A percentile compares a stretch with the other conserved stretches of the same genome.
These are phyloP conservation scores for Neurospora hispaniola DNA, from an alignment of 495 filamentous ascomycete species.

Conservation along the genomic window DNA sequence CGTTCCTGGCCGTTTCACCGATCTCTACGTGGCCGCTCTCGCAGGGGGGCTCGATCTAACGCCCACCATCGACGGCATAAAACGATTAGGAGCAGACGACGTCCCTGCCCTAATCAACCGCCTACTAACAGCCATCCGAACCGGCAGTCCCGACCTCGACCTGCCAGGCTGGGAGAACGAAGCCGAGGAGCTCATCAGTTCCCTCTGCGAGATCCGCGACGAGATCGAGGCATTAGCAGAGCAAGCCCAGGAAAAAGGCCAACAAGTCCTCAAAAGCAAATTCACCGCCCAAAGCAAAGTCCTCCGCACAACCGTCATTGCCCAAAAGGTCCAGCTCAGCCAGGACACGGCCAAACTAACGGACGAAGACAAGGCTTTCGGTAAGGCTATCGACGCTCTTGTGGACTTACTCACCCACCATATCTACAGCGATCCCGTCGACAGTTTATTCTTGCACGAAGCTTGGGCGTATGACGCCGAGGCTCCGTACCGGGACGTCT, in stretches of 20 bases:
- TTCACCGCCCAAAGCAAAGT: slow-evolving; percentile 61
- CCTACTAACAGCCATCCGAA: slow-evolving; percentile 22
- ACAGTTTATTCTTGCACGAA: slow-evolving; percentile 63
- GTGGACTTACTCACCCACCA: slow-evolving; percentile 42
- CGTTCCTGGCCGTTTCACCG: slow-evolving; percentile 18
- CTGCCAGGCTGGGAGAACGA: slow-evolving; percentile 23
- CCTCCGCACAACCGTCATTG: slow-evolving; percentile 73
- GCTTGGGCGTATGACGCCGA: slow-evolving; percentile 74
- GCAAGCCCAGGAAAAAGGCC: slow-evolving; percentile 26
- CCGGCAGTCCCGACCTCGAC: slow-evolving; percentile 29
- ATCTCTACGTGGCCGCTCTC: slow-evolving; percentile 29
- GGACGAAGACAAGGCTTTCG: slow-evolving; percentile 65
- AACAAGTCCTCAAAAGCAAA: slow-evolving; percentile 55
- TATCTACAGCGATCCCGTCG: slow-evolving; percentile 48
- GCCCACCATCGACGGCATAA: slow-evolving; percentile 26
- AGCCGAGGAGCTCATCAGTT: slow-evolving; percentile 20
- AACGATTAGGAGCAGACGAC: slow-evolving; percentile 31
- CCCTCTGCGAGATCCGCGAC: slow-evolving; percentile 29
- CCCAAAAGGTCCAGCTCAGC: slow-evolving; percentile 77
- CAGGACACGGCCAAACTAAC: slow-evolving; percentile 67
- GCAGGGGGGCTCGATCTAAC: slow-evolving; percentile 22
- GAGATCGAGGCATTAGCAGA: slow-evolving; percentile 29
- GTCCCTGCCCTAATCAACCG: slow-evolving; percentile 24
- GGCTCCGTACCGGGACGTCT: slow-evolving; percentile 68
- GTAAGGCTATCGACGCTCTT: slow-evolving; percentile 59